These are phyloP conservation scores for Daldinia sp. DNA, from an alignment of 2,329 filamentous ascomycete genomes.

Conservation along the genomic window DNA sequence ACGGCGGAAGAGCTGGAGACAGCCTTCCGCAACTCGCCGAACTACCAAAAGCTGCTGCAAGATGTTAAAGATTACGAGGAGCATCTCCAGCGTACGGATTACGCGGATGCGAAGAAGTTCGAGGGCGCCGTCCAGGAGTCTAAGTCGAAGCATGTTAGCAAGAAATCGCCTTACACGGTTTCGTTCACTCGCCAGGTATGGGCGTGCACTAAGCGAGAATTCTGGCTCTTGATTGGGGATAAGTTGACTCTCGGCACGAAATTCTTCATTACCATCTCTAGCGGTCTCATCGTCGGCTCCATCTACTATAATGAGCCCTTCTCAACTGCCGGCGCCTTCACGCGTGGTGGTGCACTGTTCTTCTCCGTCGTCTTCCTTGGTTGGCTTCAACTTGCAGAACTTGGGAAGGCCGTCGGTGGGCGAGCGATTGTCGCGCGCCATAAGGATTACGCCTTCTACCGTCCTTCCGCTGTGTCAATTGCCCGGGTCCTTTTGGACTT, in stretches of 20 bases:
- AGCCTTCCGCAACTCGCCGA: constrained; percentile 72
- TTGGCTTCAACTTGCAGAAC: constrained; percentile 79
- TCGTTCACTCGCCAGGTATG: constrained; percentile 78
- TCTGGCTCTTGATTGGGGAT: constrained; percentile 83
- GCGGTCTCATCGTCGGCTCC: constrained; percentile 79
- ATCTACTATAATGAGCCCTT: constrained; percentile 77
- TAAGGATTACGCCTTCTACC: constrained; percentile 63
- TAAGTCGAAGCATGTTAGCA: constrained; percentile 75
- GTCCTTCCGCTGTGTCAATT: constrained; percentile 67
- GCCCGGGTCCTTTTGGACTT: constrained; percentile 71
- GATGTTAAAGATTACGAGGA: constrained; percentile 68
- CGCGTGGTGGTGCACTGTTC: constrained; percentile 62
- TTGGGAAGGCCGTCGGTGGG: constrained; percentile 81
- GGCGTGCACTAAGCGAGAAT: constrained; percentile 77
- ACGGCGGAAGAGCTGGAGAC: constrained; percentile 74
- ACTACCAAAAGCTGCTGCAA: constrained; percentile 69
- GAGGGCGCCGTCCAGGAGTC: constrained; percentile 72
- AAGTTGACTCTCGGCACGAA: constrained; percentile 81
- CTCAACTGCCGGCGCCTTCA: constrained; percentile 73
- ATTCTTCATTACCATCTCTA: constrained; percentile 80
- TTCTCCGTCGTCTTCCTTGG: constrained; percentile 66
- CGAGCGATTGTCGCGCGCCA: constrained; percentile 69
- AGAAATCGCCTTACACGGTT: constrained; percentile 81
- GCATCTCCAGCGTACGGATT: constrained; percentile 64
- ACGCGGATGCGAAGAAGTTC: constrained; percentile 73